Evolutionary conservation across 2,329 filamentous ascomycete species (phyloP).

Genomic region (Fusarium fujikuroi): DNA sequence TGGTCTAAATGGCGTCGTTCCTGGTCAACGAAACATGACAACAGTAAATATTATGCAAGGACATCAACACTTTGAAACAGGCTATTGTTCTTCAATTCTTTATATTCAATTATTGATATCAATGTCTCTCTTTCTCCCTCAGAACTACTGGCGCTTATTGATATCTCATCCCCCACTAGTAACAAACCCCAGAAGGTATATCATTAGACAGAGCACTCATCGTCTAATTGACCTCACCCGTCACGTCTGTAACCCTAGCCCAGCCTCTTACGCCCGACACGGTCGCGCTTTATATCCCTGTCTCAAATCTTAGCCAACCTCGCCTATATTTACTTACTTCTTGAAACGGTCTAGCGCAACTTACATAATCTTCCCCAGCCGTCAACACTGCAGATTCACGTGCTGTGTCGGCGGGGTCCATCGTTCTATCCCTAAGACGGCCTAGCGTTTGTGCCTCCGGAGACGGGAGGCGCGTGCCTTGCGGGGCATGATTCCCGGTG

Average conservation of each 20-base stretch:
- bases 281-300: constrained; percentile 24
- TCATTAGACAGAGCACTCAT: not conserved
- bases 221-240: not conserved
- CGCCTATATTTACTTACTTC: constrained; percentile 44
- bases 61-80: not conserved
- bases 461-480: constrained; percentile 20
- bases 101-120: not conserved
- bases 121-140: not conserved
- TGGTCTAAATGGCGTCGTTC: constrained; percentile 5
- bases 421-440: not conserved
- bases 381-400: constrained; percentile 23
- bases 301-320: constrained; percentile 22
- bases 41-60: constrained; percentile 15
- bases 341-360: constrained; percentile 10
- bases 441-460: constrained; percentile 4
- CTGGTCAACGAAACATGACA: constrained; percentile 27
- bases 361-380: constrained; percentile 13
- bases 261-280: constrained; percentile 28
- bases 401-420: constrained; percentile 15
- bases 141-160: not conserved
- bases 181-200: not conserved
- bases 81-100: not conserved
- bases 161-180: not conserved
- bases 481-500: constrained; percentile 37
- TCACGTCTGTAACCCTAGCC: constrained; percentile 28